A percentile compares a stretch with the other conserved stretches of the same genome.
phyloP scores from a whole-genome alignment of 768 basidiomycete genomes.

The Lactarius sanguifluus region DNA sequence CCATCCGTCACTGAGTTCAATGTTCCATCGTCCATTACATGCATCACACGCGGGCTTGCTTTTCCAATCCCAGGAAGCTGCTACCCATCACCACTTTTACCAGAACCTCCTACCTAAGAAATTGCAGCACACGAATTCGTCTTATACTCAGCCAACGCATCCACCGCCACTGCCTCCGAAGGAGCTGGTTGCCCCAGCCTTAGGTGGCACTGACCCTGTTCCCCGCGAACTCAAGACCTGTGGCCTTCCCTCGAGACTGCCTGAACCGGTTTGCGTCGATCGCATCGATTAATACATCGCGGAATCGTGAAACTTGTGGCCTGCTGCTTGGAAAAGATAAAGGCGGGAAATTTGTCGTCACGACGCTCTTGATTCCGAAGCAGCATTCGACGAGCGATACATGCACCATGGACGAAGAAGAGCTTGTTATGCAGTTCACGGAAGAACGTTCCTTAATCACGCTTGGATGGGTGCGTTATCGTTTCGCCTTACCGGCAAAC shows the following conservation, averaged over 20 bases:
- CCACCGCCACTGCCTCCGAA: conserved; percentile 37
- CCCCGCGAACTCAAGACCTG: conserved; percentile 54
- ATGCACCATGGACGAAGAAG: conserved; percentile 91
- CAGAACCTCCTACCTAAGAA: conserved; percentile 24
- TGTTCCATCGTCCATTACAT: conserved; percentile 47
- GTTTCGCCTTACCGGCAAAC: background rate
- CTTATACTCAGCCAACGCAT: conserved; percentile 7
- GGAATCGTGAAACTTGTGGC: conserved; percentile 86
- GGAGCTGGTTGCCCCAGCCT: conserved; percentile 35
- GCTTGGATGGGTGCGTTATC: conserved; percentile 78
- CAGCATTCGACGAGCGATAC: conserved; percentile 88
- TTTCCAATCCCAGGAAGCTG: conserved; percentile 28
- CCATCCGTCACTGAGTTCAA: conserved; percentile 71
- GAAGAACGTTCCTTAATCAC: conserved; percentile 80
- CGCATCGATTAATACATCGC: conserved; percentile 73
- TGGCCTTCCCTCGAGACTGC: conserved; percentile 69
- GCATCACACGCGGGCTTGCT: conserved; percentile 27
- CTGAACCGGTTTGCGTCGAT: conserved; percentile 75
- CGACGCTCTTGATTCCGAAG: conserved; percentile 82
- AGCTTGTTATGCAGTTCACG: conserved; percentile 81
- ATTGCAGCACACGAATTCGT: conserved; percentile 20
- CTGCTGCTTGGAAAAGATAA: conserved; percentile 69
- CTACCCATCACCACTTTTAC: conserved; percentile 29
- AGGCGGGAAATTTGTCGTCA: conserved; percentile 66
- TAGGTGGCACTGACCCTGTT: conserved; percentile 36